Conservation (phyloP, 768 basidiomycete genomes). For the Termitomyces sp. region DNA sequence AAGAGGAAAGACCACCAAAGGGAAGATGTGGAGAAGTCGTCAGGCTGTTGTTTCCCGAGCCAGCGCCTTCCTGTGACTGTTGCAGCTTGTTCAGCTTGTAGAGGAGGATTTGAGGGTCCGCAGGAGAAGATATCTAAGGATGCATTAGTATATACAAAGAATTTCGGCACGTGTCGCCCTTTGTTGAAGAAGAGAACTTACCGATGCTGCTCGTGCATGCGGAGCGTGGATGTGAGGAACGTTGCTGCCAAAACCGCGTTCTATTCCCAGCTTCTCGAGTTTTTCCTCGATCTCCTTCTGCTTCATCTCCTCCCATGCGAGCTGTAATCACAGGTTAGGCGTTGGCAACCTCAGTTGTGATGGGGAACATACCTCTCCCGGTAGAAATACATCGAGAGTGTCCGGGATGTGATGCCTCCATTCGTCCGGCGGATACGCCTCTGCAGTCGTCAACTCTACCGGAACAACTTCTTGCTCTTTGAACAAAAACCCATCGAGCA, state of each 20-base stretch:
- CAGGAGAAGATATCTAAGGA: constrained; percentile 82
- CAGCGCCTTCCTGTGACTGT: constrained; percentile 58
- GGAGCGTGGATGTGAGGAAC: constrained; percentile 67
- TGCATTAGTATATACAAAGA: constrained; percentile 1
- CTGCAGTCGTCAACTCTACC: constrained; percentile 42
- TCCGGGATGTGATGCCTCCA: constrained; percentile 59
- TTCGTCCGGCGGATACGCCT: constrained; percentile 63
- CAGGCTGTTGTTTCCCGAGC: constrained; percentile 44
- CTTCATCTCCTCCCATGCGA: constrained; percentile 73
- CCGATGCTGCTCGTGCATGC: constrained; percentile 82
- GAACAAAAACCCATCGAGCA: constrained; percentile 34
- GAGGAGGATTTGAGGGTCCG: constrained; percentile 77
- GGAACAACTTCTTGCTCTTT: constrained; percentile 22
- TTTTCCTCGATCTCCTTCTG: constrained; percentile 77
- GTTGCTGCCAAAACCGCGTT: constrained; percentile 55
- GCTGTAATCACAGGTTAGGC: constrained; percentile 35
- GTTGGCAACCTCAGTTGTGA: constrained; percentile 3
- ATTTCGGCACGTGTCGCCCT: constrained; percentile 23
- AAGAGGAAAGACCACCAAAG: constrained; percentile 46
- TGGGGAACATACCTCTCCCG: constrained; percentile 60
- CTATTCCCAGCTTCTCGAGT: constrained; percentile 76
- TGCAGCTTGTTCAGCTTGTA: constrained; percentile 86
- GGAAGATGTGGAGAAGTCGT: constrained; percentile 66
- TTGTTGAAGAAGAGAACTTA: constrained; percentile 38
- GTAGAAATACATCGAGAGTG: constrained; percentile 78